Evolutionary conservation across 2,329 filamentous ascomycete species (phyloP), one percentile per base, ranked within the genome.

Genomic region (Diaporthe citri): DNA sequence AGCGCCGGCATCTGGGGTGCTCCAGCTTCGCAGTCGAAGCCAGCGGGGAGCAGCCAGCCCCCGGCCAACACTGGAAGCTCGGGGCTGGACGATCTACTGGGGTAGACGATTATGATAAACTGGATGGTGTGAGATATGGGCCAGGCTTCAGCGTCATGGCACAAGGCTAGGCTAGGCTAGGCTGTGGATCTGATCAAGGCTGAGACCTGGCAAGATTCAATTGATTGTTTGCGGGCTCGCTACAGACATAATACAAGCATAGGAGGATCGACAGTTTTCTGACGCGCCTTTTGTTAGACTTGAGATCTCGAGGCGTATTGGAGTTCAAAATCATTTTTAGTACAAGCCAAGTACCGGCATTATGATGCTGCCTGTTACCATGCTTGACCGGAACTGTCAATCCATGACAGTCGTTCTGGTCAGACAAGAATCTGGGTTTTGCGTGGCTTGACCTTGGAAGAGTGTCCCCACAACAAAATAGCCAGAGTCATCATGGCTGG

Each of bases 1-100:
- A 95, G 93, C 79, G 95, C 96, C 22, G 95, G 96, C 10, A 95
- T 99, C 77, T 99, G 97, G 95, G 97, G 96, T 25, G 90, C 94
- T 0, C 89, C 93, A 22, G 88, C 91, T 64, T 76, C 86, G 78
- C 77, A 77, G 34, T 46, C 80, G n/a, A 82, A 84, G 76, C 79
- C 83, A 1, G 77, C 80, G 5, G 78, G 78, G 66, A 76, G 80
- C 75, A 76, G 80, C 75, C 75, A 75, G 55, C 69, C 73, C 4
- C 46, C 72, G 22, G 43, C 74, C 56, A 73, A 78, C 77, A 52
- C 64, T 25, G 75, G 81, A 34, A 79, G 80, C 74, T 82, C 82
- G 72, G 87, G 86, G 9, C 82, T 89, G 62, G 86, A 86, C 74
- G 88, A 90, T 80, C 80, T 90, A 75, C 85, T 90, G 55, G 87